Evolutionary conservation across 805 yeast species (phyloP), one percentile per base, ranked within the genome.

Genomic region (Wickerhamiella vanderwaltii): DNA sequence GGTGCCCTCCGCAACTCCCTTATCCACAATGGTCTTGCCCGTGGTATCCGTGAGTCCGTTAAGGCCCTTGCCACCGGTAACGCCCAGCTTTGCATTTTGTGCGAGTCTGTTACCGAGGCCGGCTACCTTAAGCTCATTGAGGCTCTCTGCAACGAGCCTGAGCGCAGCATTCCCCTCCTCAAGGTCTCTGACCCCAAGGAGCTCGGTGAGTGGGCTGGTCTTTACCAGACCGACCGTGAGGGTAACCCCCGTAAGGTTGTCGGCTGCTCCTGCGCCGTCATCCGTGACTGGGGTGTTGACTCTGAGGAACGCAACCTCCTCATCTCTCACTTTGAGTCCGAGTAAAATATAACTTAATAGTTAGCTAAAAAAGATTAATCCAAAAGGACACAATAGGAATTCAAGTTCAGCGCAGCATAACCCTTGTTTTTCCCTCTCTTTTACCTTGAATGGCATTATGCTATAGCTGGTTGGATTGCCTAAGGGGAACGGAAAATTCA

Each of bases 161-260:
- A 84, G 67, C 76, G 79, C 71, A 83, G 84, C 75, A 85, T 88
- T 59, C 97, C 98, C 63, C 77, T 91, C 71, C 82, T 91, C 81
- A 91, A 91, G 82, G 97, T 91, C 61, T 83, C 97, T 61, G 98
- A 91, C 67, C 95, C 97, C 66, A 91, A 91, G 81, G 83, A 85
- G 76, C 79, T 91, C 67, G 99, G 99, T 79, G 97, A 91, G 78
- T 91, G 98, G 98, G 97, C 97, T 65, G 98, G 98, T 82, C 77
- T 91, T 61, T 91, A 95, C 77, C 85, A 86, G 74, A 79, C 88
- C 64, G 97, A 91, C 93, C 85, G 95, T 75, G 97, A 91, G 64
- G 99, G 98, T 75, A 86, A 88, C 77, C 95, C 97, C 73, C 86
- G 96, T 79, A 91, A 91, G 85, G 97, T 91, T 63, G 98, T 91